A percentile compares a stretch with the other conserved stretches of the same genome.
phyloP scores from a whole-genome alignment of 1,284 basidiomycete species.

The Fomitopsis schrenkii region DNA sequence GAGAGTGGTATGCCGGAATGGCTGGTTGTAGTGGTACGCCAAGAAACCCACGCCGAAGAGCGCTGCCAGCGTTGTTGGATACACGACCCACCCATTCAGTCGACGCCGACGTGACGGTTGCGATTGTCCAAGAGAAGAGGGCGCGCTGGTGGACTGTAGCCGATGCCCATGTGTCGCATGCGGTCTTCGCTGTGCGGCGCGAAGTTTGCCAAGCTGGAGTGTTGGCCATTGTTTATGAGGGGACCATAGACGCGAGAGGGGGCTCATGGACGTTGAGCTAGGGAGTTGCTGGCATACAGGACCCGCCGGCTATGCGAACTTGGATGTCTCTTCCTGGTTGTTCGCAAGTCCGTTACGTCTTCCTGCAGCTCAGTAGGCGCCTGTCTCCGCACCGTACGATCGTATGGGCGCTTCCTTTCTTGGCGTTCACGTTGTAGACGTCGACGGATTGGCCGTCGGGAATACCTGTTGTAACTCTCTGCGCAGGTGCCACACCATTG shows the following conservation, averaged over 20 bases:
- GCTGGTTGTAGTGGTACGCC: slow-evolving; percentile 57
- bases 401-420: too few species aligned
- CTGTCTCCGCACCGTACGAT: not conserved
- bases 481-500: too few species aligned
- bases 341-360: not conserved
- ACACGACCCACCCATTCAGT: slow-evolving; percentile 18
- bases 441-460: too few species aligned
- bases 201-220: not conserved
- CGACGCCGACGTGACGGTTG: slow-evolving; percentile 3
- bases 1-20: slow-evolving; percentile 59
- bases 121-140: not conserved
- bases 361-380: not conserved
- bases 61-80: slow-evolving; percentile 19
- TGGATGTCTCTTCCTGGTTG: not conserved
- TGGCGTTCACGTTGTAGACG: too few species aligned
- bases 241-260: not conserved
- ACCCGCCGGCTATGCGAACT: not conserved
- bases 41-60: slow-evolving; percentile 37
- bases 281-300: not conserved
- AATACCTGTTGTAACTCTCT: too few species aligned
- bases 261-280: not conserved
- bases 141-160: not conserved
- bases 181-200: not conserved
- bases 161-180: not conserved
- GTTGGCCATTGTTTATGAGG: not conserved